Base-by-base conservation (phyloP, 805 yeast genomes). In the Candida caryicola region DNA sequence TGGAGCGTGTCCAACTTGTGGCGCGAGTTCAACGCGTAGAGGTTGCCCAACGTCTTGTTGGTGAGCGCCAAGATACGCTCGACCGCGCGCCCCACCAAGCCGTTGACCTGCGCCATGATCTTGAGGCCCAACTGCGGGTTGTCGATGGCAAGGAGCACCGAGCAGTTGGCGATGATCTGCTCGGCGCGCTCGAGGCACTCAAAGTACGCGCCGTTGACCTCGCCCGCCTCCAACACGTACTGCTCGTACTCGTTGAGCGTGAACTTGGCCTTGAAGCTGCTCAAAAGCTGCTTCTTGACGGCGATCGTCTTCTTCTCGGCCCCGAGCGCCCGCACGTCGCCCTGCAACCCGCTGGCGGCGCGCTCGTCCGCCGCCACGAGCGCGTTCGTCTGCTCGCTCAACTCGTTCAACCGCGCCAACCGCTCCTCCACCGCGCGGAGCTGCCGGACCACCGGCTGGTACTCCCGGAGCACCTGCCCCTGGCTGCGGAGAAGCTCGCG, bases 191-290 rank as follows among this genome's bases (percentile, higher is more conserved):
- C 60, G 23, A 90, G 64, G 1, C 78, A 73, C 3, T 52, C 55
- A 49, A 87, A 85, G 54, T 83, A 88, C 36, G 74, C 79, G 2
- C 69, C 64, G 44, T 66, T 64, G 21, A 74, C 64, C 9, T 66
- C 75, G 12, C 68, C 70, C 21, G 71, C 69, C 16, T 59, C 54
- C 28, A 90, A 62, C 5, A 74, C 59, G 49, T 76, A 83, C 31
- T 79, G 81, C 48, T 91, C 97, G 40, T 77, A 75, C 43, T 82
- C 90, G 31, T 74, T 74, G 31, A 91, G 58, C 0, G 90, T 77
- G 53, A 85, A 87, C 40, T 76, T 75, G 3, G 72, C 68, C 44
- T 80, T 78, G 47, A 84, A 76, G 19, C 73, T 69, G 0, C 59
- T 49, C 29, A 85, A 57, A 1, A 85, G 51, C 26, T 67, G 57